Evolutionary conservation across 2,329 filamentous ascomycete species (phyloP).

Genomic region (Magnaporthiopsis rhizophila): DNA sequence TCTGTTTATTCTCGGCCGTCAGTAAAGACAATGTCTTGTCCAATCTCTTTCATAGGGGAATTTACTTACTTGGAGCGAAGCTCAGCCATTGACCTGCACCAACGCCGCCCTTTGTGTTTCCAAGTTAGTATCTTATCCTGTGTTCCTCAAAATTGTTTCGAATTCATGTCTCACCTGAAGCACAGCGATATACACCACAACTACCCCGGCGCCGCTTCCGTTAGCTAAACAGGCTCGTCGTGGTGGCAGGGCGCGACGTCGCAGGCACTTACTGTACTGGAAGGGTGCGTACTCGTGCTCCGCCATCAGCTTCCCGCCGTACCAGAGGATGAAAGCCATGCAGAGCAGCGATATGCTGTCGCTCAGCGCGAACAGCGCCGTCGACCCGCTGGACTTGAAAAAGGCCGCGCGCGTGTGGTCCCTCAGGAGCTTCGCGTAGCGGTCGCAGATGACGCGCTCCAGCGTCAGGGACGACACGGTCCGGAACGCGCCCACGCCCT

Average conservation of each 20-base stretch:
- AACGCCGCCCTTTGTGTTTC: conserved; percentile 18
- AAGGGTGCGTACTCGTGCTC: conserved; percentile 23
- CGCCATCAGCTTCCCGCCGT: conserved; percentile 22
- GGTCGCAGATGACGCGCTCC: conserved; percentile 44
- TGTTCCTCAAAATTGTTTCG: not conserved
- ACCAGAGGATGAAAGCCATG: conserved; percentile 54
- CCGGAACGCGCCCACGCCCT: conserved; percentile 53
- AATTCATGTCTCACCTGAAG: conserved; percentile 17
- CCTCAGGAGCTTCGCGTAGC: conserved; percentile 27
- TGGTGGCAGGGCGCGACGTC: not conserved
- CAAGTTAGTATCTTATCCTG: not conserved
- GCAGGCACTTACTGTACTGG: conserved; percentile 19
- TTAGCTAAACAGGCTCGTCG: not conserved
- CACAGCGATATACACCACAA: conserved; percentile 25
- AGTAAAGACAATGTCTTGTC: not conserved
- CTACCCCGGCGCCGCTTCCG: conserved; percentile 1
- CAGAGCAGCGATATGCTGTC: conserved; percentile 43
- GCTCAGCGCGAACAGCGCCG: conserved; percentile 25
- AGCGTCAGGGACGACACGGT: conserved; percentile 55
- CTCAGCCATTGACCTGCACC: conserved; percentile 25
- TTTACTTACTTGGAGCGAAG: conserved; percentile 21
- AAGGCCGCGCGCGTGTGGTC: conserved; percentile 24
- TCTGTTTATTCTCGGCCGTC: conserved; percentile 12
- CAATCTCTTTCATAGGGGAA: not conserved
- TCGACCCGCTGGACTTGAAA: conserved; percentile 23